Conservation (phyloP, 805 yeast species). For the Yarrowia divulgata region DNA sequence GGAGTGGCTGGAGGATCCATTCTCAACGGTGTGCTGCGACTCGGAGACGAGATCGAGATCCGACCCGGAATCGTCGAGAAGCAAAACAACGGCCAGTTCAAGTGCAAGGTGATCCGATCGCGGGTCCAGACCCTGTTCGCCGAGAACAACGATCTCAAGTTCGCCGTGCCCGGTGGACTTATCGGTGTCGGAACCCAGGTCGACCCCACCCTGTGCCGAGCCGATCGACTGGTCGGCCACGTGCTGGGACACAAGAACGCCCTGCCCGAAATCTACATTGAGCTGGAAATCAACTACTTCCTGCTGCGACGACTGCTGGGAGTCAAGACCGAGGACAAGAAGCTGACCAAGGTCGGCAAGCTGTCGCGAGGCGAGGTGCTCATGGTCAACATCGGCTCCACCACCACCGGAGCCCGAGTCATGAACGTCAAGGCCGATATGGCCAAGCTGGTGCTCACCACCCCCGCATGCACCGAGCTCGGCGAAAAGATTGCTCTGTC, state of each 20-base stretch:
- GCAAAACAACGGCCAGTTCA: slow-evolving; percentile 85
- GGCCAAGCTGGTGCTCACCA: slow-evolving; percentile 96
- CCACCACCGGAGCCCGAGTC: slow-evolving; percentile 99
- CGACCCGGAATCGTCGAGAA: slow-evolving; percentile 99
- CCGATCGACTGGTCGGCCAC: slow-evolving; percentile 98
- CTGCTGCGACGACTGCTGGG: slow-evolving; percentile 95
- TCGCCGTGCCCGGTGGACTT: slow-evolving; percentile 99
- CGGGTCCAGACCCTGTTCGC: slow-evolving; percentile 94
- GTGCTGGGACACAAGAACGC: slow-evolving; percentile 98
- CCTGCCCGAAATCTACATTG: slow-evolving; percentile 94
- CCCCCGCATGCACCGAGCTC: slow-evolving; percentile 98
- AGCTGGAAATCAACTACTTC: slow-evolving; percentile 96
- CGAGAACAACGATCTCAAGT: slow-evolving; percentile 95
- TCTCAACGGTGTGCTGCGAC: slow-evolving; percentile 92
- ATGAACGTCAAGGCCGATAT: slow-evolving; percentile 98
- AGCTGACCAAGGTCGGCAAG: slow-evolving; percentile 95
- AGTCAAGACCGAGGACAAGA: slow-evolving; percentile 97
- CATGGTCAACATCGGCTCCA: slow-evolving; percentile 99
- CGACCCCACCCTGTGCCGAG: slow-evolving; percentile 98
- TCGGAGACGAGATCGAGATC: slow-evolving; percentile 98
- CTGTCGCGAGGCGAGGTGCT: slow-evolving; percentile 92
- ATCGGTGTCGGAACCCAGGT: slow-evolving; percentile 99
- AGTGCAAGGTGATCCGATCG: slow-evolving; percentile 94
- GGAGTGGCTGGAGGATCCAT: slow-evolving; percentile 99
- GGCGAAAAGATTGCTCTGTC: slow-evolving; percentile 98